These are phyloP conservation scores for Microbotryum intermedium DNA, from an alignment of 1,284 basidiomycete species.

Conservation along the genomic window DNA sequence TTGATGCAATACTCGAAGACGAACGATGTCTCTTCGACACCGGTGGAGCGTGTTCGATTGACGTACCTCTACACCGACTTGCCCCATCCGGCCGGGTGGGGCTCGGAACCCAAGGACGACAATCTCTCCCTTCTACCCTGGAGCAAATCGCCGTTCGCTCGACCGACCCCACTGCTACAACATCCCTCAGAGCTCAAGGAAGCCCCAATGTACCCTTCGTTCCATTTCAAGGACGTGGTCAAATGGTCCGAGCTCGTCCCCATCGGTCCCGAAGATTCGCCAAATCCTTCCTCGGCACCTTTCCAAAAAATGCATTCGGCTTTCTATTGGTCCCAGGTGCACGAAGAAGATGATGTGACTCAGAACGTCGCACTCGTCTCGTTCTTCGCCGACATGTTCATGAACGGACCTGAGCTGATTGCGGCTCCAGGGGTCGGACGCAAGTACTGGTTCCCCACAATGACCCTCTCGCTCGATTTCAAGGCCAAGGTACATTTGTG, in stretches of 20 bases:
- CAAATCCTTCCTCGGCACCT: too few species aligned
- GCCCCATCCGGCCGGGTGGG: too few species aligned
- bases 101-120: neutral
- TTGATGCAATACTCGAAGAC: slow-evolving; percentile 13
- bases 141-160: neutral
- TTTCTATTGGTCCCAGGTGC: slow-evolving; percentile 17
- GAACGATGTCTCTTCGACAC: neutral
- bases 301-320: too few species aligned
- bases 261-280: too few species aligned
- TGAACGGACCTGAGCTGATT: slow-evolving; percentile 21
- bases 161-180: slow-evolving; percentile 14
- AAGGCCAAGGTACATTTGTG: too few species aligned
- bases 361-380: slow-evolving; percentile 10
- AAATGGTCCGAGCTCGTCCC: too few species aligned
- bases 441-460: slow-evolving; percentile 24
- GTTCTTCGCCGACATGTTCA: slow-evolving; percentile 27
- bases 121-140: slow-evolving; percentile 4
- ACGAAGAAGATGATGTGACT: slow-evolving; percentile 17
- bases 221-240: slow-evolving; percentile 7
- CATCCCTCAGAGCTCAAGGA: slow-evolving; percentile 13
- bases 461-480: slow-evolving; percentile 24
- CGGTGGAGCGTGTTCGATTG: too few species aligned
- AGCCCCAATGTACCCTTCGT: neutral
- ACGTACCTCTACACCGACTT: too few species aligned
- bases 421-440: slow-evolving; percentile 6